Conservation (phyloP, 257 asterid species). For the Nicotiana undulata region DNA sequence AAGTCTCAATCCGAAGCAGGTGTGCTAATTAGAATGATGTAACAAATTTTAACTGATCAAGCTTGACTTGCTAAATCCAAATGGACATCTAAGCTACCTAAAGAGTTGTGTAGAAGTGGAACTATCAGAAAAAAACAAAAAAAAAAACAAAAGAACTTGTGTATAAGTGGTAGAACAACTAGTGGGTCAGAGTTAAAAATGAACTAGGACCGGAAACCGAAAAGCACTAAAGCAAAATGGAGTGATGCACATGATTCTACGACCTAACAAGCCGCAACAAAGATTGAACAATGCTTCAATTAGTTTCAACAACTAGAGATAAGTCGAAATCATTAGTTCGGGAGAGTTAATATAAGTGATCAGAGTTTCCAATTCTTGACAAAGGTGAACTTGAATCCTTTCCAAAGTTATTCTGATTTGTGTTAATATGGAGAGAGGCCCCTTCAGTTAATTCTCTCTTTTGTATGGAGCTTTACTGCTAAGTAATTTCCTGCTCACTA, state of each 20-base stretch:
- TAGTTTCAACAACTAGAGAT: background rate
- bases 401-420: background rate
- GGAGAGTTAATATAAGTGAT: background rate
- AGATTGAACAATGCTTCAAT: background rate
- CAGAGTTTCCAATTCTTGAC: background rate
- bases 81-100: no score
- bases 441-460: background rate
- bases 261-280: background rate
- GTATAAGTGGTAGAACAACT: background rate
- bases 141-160: no score
- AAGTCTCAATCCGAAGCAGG: no score
- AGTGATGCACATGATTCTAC: background rate
- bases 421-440: background rate
- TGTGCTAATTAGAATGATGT: no score
- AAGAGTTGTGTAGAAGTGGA: no score
- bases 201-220: background rate
- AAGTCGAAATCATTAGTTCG: background rate
- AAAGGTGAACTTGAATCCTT: background rate
- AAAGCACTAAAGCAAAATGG: background rate
- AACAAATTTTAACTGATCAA: no score
- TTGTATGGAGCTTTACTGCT: background rate
- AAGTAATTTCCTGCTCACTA: background rate
- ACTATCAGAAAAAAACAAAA: no score
- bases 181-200: background rate
- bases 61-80: no score